Conservation (phyloP, 192 early-diverging fungal genomes). For the Coemansia sp. region DNA sequence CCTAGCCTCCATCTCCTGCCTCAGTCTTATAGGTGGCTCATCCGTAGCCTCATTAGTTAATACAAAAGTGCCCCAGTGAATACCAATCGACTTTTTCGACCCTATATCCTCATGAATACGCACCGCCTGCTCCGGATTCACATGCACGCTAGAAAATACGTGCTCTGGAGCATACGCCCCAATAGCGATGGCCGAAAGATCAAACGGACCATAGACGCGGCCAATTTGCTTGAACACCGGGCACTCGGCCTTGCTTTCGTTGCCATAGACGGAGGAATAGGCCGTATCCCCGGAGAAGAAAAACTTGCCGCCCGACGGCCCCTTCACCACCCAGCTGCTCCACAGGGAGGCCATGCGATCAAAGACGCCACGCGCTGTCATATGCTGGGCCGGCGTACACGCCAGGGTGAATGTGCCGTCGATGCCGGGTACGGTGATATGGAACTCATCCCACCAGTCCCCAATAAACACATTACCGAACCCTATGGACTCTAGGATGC, state of each 20-base stretch:
- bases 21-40: conserved; percentile 62
- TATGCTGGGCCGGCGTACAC: conserved; percentile 67
- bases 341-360: conserved; percentile 78
- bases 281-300: conserved; percentile 70
- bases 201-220: conserved; percentile 66
- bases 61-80: conserved; percentile 86
- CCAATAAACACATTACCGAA: conserved; percentile 60
- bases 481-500: conserved; percentile 58
- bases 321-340: conserved; percentile 67
- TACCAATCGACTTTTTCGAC: conserved; percentile 65
- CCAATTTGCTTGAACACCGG: conserved; percentile 86
- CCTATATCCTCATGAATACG: conserved; percentile 72
- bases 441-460: conserved; percentile 77
- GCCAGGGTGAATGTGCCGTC: conserved; percentile 49
- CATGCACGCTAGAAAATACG: conserved; percentile 70
- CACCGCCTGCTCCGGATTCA: conserved; percentile 77
- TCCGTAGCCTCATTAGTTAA: conserved; percentile 67
- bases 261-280: conserved; percentile 64
- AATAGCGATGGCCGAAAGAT: conserved; percentile 77
- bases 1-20: neutral
- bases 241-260: conserved; percentile 61
- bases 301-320: conserved; percentile 36
- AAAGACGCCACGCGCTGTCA: conserved; percentile 54
- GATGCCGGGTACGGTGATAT: conserved; percentile 7
- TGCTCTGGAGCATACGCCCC: conserved; percentile 78